phyloP scores from a whole-genome alignment of 1,284 basidiomycete genomes.

The Rhodotorula sp. region DNA sequence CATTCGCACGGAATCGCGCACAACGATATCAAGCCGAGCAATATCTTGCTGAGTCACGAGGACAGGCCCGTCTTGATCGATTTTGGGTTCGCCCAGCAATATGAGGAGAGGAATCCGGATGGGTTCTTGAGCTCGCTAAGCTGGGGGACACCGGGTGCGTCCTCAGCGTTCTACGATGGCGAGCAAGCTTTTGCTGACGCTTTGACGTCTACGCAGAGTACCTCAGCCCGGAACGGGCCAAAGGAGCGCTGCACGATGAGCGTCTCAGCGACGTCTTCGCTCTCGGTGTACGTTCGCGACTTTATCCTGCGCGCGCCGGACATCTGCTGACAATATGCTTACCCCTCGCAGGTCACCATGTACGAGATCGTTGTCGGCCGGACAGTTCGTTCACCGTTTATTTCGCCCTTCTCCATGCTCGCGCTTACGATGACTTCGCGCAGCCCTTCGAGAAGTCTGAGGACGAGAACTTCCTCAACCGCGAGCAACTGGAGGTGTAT shows the following conservation, averaged over 20 bases:
- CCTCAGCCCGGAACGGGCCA: slow-evolving; percentile 80
- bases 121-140: slow-evolving; percentile 23
- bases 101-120: slow-evolving; percentile 49
- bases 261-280: slow-evolving; percentile 91
- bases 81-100: slow-evolving; percentile 78
- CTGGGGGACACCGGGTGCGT: slow-evolving; percentile 30
- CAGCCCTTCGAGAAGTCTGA: slow-evolving; percentile 78
- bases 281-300: slow-evolving; percentile 59
- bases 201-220: slow-evolving; percentile 54
- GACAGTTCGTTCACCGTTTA: slow-evolving; percentile 52
- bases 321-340: background rate
- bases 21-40: slow-evolving; percentile 85
- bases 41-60: slow-evolving; percentile 81
- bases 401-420: no score
- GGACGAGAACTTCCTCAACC: slow-evolving; percentile 74
- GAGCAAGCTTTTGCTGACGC: background rate
- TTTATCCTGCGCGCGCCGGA: no score
- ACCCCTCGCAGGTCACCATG: slow-evolving; percentile 62
- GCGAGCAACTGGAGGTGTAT: slow-evolving; percentile 74
- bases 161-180: no score
- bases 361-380: slow-evolving; percentile 87
- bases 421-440: background rate
- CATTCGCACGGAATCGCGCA: slow-evolving; percentile 67
- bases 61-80: slow-evolving; percentile 56
- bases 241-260: slow-evolving; percentile 81